Evolutionary conservation across 2,329 filamentous ascomycete genomes (phyloP), one percentile per base, ranked within the genome.

Genomic region (Phoma sp.): DNA sequence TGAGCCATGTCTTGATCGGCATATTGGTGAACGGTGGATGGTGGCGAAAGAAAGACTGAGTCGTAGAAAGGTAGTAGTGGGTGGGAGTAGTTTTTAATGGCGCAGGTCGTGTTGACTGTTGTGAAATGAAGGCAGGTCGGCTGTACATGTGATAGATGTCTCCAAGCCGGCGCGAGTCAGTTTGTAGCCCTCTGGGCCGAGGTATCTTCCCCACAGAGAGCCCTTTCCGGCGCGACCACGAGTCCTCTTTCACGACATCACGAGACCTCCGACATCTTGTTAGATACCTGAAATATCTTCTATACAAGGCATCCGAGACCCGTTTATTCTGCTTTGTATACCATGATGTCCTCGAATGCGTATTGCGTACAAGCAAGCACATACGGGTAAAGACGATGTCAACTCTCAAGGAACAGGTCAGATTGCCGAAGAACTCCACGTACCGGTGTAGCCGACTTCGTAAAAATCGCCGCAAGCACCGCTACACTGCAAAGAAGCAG

Each of bases 1-100:
- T 70, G 33, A 70, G 61, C 65, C 65, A 68, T 51, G 67, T 70
- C 39, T 68, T 66, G 60, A 70, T 62, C n/a, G 63, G 60, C 67
- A 68, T 68, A 29, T 39, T 59, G 51, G 39, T 33, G 43, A 35
- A 41, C 40, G 39, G n/a, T 35, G 15, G 6, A 35, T 17, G 49
- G 19, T n/a, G 22, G 9, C 8, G 10, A 19, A 36, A 35, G 35
- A 21, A 27, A 15, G 21, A 3, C 8, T 21, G 36, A 8, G 21
- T 13, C 9, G 21, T 21, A 13, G 36, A 10, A 13, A 13, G 33
- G 17, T n/a, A n/a, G n/a, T n/a, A n/a, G n/a, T n/a, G n/a, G n/a
- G n/a, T 12, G 12, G 4, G 29, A 31, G 15, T 10, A 31, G 29
- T 15, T 13, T 10, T 13, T 13, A 12, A 13, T 4, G 10, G 19